Base-by-base conservation (phyloP, 2,329 filamentous ascomycete genomes). In the Penicillium sp. region DNA sequence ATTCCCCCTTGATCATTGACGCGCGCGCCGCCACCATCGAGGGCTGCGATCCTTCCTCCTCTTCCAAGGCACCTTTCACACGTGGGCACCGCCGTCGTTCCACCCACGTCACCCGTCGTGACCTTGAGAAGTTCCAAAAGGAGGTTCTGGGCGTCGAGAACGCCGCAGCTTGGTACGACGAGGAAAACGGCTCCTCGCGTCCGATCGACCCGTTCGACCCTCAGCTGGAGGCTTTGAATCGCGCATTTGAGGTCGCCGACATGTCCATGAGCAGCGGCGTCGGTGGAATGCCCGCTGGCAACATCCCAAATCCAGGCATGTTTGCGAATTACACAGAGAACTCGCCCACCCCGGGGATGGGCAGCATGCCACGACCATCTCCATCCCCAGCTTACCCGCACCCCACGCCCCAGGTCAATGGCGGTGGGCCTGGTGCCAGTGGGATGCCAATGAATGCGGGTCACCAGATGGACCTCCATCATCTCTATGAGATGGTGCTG, bases 401-500 rank as follows among this genome's bases (percentile, higher is more conserved):
- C 43, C 43, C 60, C 13, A 56, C 63, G 18, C 46, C 57, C 34
- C 67, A 70, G 50, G 58, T 62, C 39, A 68, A 70, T 45, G 68
- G 66, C 18, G 60, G 57, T 29, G 35, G 43, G n/a, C 26, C 43
- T 11, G 36, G 43, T 32, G 35, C 43, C 9, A 26, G 34, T 38
- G 62, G 63, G 13, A 66, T 73, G 49, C 66, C 72, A 1, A 69
- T 73, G 65, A 73, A 72, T 50, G 74, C 74, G 7, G 74, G 74
- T 9, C 74, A 76, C 46, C 72, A 76, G 60, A 75, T 76, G 71
- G 74, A 77, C 52, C 63, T 77, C 41, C 73, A 76, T 51, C 71
- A 75, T 46, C 64, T 77, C 3, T 76, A 73, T 48, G 70, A 74
- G 33, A 75, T 75, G 67, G 71, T 77, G 27, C 58, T 74, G 45